A percentile compares a stretch with the other conserved stretches of the same genome.
These are phyloP conservation scores for Mallotus nudiflorus DNA, from an alignment of 345 rosid species.

Conservation along the genomic window DNA sequence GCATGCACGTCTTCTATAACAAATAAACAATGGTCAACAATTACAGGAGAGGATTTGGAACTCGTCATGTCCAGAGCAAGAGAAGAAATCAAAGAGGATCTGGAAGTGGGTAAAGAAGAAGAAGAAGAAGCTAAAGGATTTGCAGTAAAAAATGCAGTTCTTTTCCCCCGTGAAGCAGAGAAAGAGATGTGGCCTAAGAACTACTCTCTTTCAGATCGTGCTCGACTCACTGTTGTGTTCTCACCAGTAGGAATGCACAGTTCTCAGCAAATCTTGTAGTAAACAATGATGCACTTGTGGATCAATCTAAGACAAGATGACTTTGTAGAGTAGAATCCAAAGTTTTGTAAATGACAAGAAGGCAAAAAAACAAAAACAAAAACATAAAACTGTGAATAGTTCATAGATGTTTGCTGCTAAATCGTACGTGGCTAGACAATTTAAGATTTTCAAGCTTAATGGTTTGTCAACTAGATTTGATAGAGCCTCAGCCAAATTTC, in stretches of 20 bases:
- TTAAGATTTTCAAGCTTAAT: background rate
- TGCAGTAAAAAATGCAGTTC: conserved; percentile 66
- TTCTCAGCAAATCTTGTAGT: conserved; percentile 14
- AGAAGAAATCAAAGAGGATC: conserved; percentile 7
- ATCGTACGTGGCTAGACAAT: background rate
- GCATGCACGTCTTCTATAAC: background rate
- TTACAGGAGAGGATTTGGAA: conserved; percentile 28
- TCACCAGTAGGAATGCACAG: conserved; percentile 66
- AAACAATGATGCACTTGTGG: background rate
- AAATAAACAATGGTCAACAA: background rate
- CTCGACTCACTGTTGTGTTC: conserved; percentile 70
- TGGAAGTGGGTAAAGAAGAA: conserved; percentile 2
- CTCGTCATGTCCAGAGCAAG: conserved; percentile 13
- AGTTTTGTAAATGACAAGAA: background rate
- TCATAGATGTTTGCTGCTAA: too few species aligned
- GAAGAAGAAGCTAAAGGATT: conserved; percentile 54
- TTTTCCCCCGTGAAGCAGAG: conserved; percentile 77
- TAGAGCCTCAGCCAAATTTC: conserved; percentile 7
- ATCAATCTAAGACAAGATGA: background rate
- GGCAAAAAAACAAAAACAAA: too few species aligned
- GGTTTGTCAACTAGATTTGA: background rate
- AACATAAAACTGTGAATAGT: background rate
- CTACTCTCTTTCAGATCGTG: conserved; percentile 77
- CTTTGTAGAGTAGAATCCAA: background rate
- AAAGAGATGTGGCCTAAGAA: conserved; percentile 74